Evolutionary conservation across 2,329 filamentous ascomycete genomes (phyloP), one percentile per base, ranked within the genome.

Genomic region (Calonectria multiphialidica): DNA sequence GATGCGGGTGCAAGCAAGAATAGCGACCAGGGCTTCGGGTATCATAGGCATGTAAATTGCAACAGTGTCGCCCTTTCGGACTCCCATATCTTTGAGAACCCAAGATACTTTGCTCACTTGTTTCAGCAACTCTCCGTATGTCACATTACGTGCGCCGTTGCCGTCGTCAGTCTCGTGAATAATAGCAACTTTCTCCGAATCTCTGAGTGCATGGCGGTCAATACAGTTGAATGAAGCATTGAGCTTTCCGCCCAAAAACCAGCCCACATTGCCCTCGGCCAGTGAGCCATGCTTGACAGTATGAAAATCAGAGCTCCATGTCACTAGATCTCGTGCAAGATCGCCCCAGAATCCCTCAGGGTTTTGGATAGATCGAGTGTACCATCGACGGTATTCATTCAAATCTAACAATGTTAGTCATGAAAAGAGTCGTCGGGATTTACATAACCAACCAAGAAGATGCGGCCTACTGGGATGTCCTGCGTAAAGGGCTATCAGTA

Each of bases 1-100:
- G 77, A 98, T 97, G 80, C 96, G 93, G 21, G 92, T 87, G 83
- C 95, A 96, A 65, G 96, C 96, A 42, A 98, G 88, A 2, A 79
- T 70, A 0, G 96, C 93, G 79, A 98, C 88, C 68, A 98, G 79
- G 1, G 96, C 96, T 84, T 98, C 96, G 35, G 96, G 96, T 82
- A 98, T 96, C 96, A 98, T 98, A 81, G 96, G 96, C 77, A 98
- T 87, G 87, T 98, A 98, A 73, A 98, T 93, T 66, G 95, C 96
- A 61, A 98, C 95, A 1, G 95, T 97, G 84, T 98, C 96, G 55
- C 96, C 96, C 88, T 98, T 98, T 87, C 92, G 91, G 72, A 98
- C 96, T 71, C 96, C 96, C 90, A 97, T 95, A 84, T 95, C 90
- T 88, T 95, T 97, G 77, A 98, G 89, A 13, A 93, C 92, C 86